Base-by-base conservation (phyloP, 2,329 filamentous ascomycete genomes). In the Phyllosticta citriasiana region DNA sequence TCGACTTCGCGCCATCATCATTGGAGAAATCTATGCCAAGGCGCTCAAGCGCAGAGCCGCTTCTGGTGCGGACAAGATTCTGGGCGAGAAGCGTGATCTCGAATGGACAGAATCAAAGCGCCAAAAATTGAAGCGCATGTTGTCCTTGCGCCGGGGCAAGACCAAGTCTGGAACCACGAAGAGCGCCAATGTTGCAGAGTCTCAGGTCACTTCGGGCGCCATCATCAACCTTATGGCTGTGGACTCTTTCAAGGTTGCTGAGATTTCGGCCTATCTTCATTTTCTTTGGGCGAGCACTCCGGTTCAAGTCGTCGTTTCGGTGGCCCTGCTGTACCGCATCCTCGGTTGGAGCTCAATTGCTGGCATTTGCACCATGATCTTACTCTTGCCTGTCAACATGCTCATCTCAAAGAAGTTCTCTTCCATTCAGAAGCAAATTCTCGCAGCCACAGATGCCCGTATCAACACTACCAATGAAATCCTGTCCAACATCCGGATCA, bases 151-250 rank as follows among this genome's bases (percentile, higher is more conserved):
- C 12, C 76, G 87, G 10, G 84, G 85, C 70, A 81, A 81, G 68
- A 69, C 67, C 27, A 66, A 67, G 8, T 74, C 73, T 2, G 73
- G 80, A 62, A 78, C 79, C 60, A 78, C 79, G 63, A 74, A 78
- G 61, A 68, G 75, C 33, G 70, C 73, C 55, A 54, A 66, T 9
- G 64, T 64, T 50, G 66, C 73, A 33, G 87, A 91, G 64, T 83
- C 88, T 62, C 91, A 96, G 76, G 93, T 91, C 50, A 97, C 94
- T 64, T 82, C 95, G 57, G 94, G 95, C 64, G 96, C 94, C n/a
- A 97, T 99, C 69, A 99, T 99, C 78, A 99, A 97, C 74, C 80
- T 99, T 66, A 99, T 99, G 94, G 95, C 94, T 10, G 95, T 99
- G 51, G 95, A 99, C 78, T 97, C 93, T 55, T 97, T 97, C 84